phyloP scores from a whole-genome alignment of 2,329 filamentous ascomycete genomes.

The Byssothecium circinans region DNA sequence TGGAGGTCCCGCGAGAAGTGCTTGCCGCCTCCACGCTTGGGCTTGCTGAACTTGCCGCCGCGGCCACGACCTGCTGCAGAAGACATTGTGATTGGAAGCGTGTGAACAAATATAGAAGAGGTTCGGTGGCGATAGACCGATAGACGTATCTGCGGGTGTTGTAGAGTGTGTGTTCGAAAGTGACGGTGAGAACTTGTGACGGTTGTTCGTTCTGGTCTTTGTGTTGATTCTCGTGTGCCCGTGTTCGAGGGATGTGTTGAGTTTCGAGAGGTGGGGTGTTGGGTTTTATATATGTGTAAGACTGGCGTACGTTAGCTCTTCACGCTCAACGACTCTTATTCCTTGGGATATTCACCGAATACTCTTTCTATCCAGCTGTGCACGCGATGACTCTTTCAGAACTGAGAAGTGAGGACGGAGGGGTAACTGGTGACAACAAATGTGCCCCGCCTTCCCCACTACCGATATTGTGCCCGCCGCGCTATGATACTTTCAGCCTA shows the following conservation, averaged over 20 bases:
- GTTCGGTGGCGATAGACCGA: too few relatives aligned
- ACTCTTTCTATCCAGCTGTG: not conserved
- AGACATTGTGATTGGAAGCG: constrained; percentile 47
- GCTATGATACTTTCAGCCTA: not conserved
- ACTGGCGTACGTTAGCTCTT: not conserved
- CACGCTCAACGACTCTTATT: not conserved
- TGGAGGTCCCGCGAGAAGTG: constrained; percentile 91
- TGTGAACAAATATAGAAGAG: not conserved
- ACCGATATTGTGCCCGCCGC: constrained; percentile 2
- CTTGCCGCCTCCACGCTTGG: constrained; percentile 90
- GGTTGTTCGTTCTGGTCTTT: not conserved
- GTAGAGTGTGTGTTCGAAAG: not conserved
- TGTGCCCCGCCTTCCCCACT: constrained; percentile 7
- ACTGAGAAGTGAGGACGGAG: not conserved
- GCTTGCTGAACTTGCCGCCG: constrained; percentile 93
- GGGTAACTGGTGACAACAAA: constrained; percentile 3
- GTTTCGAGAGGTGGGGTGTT: not conserved
- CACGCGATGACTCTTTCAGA: constrained; percentile 1
- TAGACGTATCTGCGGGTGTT: not conserved
- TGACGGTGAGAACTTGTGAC: not conserved
- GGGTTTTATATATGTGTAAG: not conserved
- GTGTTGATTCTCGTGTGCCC: too few relatives aligned
- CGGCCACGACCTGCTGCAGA: constrained; percentile 66
- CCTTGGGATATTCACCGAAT: not conserved
- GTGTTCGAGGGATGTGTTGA: too few relatives aligned